These are phyloP conservation scores for Homolaphlyctis polyrhiza DNA, from an alignment of 371 early-diverging fungal species.

Conservation along the genomic window DNA sequence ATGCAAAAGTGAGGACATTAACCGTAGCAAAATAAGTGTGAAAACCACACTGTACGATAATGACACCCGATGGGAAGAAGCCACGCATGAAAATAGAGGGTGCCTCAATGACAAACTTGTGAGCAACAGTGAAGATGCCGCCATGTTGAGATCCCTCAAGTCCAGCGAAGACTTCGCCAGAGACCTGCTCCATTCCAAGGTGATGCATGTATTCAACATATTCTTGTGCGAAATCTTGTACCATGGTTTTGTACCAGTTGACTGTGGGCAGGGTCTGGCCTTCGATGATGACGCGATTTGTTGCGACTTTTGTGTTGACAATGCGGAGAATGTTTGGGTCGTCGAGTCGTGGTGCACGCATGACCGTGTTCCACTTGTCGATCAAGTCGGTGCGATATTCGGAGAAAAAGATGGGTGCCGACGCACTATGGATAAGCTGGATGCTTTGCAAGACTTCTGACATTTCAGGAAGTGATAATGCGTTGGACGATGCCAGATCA, in stretches of 20 bases:
- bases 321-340: neutral
- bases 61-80: slow-evolving; percentile 8
- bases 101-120: slow-evolving; percentile 7
- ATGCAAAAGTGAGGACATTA: slow-evolving; percentile 10
- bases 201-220: slow-evolving; percentile 64
- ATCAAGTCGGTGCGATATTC: slow-evolving; percentile 9
- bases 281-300: neutral
- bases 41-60: slow-evolving; percentile 13
- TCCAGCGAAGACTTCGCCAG: neutral
- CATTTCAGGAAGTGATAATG: slow-evolving; percentile 11
- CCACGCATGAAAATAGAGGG: slow-evolving; percentile 9
- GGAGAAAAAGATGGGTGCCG: slow-evolving; percentile 13
- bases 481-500: neutral
- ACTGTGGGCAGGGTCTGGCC: neutral
- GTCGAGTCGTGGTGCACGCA: neutral
- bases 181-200: slow-evolving; percentile 64
- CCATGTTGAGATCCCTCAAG: slow-evolving; percentile 3
- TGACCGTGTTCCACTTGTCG: slow-evolving; percentile 7
- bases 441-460: slow-evolving; percentile 7
- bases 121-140: slow-evolving; percentile 5
- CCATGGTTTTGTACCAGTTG: slow-evolving; percentile 56
- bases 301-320: neutral
- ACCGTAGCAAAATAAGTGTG: slow-evolving; percentile 12
- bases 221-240: slow-evolving; percentile 55
- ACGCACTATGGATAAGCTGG: slow-evolving; percentile 9